Percentiles rank a stretch among this genome's conserved stretches.
These are phyloP conservation scores for Apophysomyces ossiformis DNA, from an alignment of 371 early-diverging fungal species.

Conservation along the genomic window DNA sequence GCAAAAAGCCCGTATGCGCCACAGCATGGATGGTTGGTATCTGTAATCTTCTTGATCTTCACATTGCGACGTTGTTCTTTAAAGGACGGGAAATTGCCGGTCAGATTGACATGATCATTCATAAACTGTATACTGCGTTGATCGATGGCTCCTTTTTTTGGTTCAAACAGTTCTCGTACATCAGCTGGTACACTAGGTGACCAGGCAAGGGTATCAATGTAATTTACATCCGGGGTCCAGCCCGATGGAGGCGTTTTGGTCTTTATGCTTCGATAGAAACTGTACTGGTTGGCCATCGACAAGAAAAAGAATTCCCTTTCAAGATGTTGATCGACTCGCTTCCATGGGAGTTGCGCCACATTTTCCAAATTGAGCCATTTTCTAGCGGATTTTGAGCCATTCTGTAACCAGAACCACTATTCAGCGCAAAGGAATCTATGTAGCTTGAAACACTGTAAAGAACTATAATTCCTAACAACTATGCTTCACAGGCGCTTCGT, in stretches of 20 bases:
- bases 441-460: too few relatives aligned
- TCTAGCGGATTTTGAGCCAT: too few relatives aligned
- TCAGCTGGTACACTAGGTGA: conserved; percentile 41
- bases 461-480: too few relatives aligned
- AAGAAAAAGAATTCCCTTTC: too few relatives aligned
- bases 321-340: too few relatives aligned
- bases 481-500: too few relatives aligned
- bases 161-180: conserved; percentile 36
- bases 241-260: conserved; percentile 43
- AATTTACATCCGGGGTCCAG: conserved; percentile 50
- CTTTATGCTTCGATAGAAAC: conserved; percentile 37
- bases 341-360: too few relatives aligned
- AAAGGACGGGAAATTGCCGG: conserved; percentile 36
- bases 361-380: too few relatives aligned
- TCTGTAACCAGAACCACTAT: too few relatives aligned
- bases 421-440: too few relatives aligned
- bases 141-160: conserved; percentile 22
- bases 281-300: not conserved
- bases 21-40: conserved; percentile 52
- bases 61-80: conserved; percentile 48
- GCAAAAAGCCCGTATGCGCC: conserved; percentile 57
- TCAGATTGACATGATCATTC: conserved; percentile 47
- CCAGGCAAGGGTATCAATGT: conserved; percentile 52
- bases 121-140: conserved; percentile 38
- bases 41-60: conserved; percentile 50